phyloP scores from a whole-genome alignment of 345 rosid genomes.

The Aegle marmelos region DNA sequence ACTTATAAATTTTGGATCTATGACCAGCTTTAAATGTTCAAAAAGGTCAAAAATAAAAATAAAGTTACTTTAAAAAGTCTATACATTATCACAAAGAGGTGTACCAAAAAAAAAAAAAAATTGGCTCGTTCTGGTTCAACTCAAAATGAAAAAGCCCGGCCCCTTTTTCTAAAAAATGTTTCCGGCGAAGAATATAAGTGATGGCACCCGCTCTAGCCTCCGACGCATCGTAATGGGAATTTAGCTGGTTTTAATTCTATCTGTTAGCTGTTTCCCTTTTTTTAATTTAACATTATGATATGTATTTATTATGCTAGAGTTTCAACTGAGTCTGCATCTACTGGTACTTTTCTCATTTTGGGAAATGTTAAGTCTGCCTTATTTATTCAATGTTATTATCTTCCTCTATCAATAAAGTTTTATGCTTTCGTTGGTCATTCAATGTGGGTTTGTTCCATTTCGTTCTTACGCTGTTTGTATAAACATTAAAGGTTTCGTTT shows the following conservation, averaged over 20 bases:
- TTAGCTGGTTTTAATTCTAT: conserved; percentile 42
- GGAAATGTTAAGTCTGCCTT: neutral
- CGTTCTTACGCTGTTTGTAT: neutral
- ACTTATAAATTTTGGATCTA: too few relatives aligned
- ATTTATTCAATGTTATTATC: neutral
- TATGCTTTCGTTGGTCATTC: neutral
- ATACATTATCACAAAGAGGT: too few relatives aligned
- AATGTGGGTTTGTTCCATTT: neutral
- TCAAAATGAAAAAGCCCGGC: too few relatives aligned
- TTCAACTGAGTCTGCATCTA: neutral
- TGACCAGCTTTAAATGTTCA: too few relatives aligned
- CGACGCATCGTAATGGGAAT: conserved; percentile 39
- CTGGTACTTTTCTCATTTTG: neutral
- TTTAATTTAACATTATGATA: neutral
- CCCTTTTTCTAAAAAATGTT: neutral
- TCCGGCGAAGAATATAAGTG: neutral
- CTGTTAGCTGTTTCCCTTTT: neutral
- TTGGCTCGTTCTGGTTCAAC: too few relatives aligned
- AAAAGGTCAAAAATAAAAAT: too few relatives aligned
- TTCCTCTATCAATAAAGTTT: neutral
- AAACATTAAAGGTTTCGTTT: neutral
- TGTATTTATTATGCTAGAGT: neutral
- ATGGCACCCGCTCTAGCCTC: conserved; percentile 11
- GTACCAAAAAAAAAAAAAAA: too few relatives aligned
- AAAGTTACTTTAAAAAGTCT: too few relatives aligned